Evolutionary conservation across 345 rosid species (phyloP).

Genomic region (Camelina sativa): DNA sequence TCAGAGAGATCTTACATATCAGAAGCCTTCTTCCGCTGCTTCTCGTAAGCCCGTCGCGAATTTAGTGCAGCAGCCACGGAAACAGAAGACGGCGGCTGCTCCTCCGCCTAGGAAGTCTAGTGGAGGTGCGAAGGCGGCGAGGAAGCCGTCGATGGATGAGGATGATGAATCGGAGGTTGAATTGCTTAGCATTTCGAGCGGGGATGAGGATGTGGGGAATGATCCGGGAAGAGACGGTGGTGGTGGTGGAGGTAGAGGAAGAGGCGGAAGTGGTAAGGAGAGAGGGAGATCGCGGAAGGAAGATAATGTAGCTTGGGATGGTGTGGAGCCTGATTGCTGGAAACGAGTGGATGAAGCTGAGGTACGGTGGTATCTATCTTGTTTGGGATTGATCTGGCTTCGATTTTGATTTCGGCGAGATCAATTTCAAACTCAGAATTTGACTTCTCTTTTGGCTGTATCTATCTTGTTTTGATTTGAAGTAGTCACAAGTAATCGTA

Average conservation of each 20-base stretch:
- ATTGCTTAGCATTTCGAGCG: constrained; percentile 96
- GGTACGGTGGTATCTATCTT: constrained; percentile 46
- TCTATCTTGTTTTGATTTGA: neutral
- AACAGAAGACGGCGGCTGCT: constrained; percentile 32
- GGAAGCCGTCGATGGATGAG: constrained; percentile 56
- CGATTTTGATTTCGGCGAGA: neutral
- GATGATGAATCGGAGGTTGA: constrained; percentile 97
- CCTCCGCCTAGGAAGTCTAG: constrained; percentile 40
- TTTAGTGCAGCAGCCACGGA: constrained; percentile 66
- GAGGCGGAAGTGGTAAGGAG: constrained; percentile 41
- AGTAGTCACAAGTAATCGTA: neutral
- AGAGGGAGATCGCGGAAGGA: constrained; percentile 54
- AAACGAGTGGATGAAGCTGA: constrained; percentile 88
- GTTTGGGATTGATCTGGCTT: neutral
- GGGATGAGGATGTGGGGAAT: constrained; percentile 73
- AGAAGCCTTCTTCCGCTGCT: constrained; percentile 51
- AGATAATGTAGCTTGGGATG: constrained; percentile 78
- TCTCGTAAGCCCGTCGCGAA: constrained; percentile 75
- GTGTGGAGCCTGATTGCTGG: constrained; percentile 91
- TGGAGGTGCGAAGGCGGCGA: constrained; percentile 29
- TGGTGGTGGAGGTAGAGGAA: constrained; percentile 35
- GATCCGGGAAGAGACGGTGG: constrained; percentile 49
- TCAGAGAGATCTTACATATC: constrained; percentile 71
- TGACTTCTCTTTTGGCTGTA: neutral
- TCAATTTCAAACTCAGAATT: neutral